phyloP scores from a whole-genome alignment of 257 asterid species.

The Solanum acaule region DNA sequence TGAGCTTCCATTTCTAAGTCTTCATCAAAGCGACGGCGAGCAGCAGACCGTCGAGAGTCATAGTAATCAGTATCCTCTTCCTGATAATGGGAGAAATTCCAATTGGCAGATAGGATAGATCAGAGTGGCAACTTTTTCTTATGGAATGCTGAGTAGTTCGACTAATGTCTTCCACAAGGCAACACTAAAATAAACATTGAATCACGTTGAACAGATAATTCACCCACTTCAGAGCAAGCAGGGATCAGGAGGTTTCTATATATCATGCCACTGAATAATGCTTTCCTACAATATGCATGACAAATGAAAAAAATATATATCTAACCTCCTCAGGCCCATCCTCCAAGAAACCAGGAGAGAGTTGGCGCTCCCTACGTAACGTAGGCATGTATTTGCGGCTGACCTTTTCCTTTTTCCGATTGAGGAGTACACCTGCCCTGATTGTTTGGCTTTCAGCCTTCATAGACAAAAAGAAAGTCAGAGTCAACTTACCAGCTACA shows the following conservation, averaged over 20 bases:
- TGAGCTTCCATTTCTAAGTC: slow-evolving; percentile 90
- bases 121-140: not conserved
- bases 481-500: not conserved
- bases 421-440: slow-evolving; percentile 81
- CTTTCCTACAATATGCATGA: not conserved
- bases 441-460: slow-evolving; percentile 88
- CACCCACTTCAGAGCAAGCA: not conserved
- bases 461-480: slow-evolving; percentile 2
- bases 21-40: slow-evolving; percentile 70
- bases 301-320: not conserved
- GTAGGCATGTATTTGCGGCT: slow-evolving; percentile 80
- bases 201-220: not conserved
- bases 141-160: not conserved
- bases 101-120: not conserved
- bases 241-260: not conserved
- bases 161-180: not conserved
- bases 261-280: not conserved
- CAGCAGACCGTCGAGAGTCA: slow-evolving; percentile 63
- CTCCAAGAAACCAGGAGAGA: slow-evolving; percentile 96
- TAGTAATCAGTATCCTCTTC: slow-evolving; percentile 78
- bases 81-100: slow-evolving; percentile 22
- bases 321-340: slow-evolving; percentile 91
- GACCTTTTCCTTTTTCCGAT: slow-evolving; percentile 93
- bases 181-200: not conserved
- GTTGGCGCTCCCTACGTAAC: slow-evolving; percentile 87